Evolutionary conservation across 1,284 basidiomycete species (phyloP).

Genomic region (Anthracocystis walkeri): DNA sequence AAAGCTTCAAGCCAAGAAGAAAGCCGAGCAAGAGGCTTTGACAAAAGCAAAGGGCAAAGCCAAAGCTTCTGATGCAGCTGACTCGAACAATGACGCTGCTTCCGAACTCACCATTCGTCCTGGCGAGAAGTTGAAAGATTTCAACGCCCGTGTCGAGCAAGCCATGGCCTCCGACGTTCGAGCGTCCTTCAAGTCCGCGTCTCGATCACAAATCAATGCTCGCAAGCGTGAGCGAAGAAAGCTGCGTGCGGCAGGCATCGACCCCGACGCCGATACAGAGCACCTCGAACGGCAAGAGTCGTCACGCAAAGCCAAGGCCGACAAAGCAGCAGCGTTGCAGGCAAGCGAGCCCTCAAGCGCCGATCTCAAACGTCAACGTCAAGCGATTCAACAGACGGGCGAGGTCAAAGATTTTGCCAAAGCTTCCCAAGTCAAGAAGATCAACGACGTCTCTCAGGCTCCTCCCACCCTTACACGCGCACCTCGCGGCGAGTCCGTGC

Average conservation of each 20-base stretch:
- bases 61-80: constrained; percentile 19
- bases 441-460: constrained; percentile 62
- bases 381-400: constrained; percentile 42
- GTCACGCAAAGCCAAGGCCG: constrained; percentile 46
- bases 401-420: constrained; percentile 58
- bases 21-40: constrained; percentile 26
- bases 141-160: constrained; percentile 63
- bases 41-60: constrained; percentile 40
- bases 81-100: constrained; percentile 4
- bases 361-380: constrained; percentile 52
- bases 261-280: constrained; percentile 43
- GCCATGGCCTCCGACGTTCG: constrained; percentile 56
- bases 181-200: constrained; percentile 47
- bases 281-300: constrained; percentile 31
- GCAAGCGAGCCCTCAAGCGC: constrained; percentile 42
- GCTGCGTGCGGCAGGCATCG: constrained; percentile 36
- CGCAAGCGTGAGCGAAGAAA: constrained; percentile 55
- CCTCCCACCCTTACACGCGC: constrained; percentile 60
- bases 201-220: constrained; percentile 51
- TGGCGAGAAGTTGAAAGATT: constrained; percentile 63
- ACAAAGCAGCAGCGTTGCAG: constrained; percentile 48
- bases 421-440: constrained; percentile 48
- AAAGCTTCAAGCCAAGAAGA: constrained; percentile 35
- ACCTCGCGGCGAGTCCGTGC: constrained; percentile 52
- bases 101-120: constrained; percentile 57